These are phyloP conservation scores for Heterobasidion annosum DNA, from an alignment of 1,284 basidiomycete species.

Conservation along the genomic window DNA sequence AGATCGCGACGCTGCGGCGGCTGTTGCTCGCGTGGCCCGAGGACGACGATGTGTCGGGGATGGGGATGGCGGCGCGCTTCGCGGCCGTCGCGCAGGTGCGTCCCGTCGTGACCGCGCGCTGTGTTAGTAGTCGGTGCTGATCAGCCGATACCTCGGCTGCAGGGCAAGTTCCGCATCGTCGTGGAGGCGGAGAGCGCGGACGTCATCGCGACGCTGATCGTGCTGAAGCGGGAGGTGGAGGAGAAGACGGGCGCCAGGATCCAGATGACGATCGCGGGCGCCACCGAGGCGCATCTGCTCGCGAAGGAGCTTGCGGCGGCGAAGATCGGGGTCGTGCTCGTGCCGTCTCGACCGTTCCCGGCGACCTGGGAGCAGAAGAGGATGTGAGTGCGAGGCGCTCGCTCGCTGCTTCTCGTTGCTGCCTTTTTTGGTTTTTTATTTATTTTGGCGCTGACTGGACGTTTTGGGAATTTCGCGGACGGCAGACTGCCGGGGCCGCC, in stretches of 20 bases:
- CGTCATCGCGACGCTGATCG: constrained; percentile 35
- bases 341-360: constrained; percentile 39
- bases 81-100: constrained; percentile 30
- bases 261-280: constrained; percentile 24
- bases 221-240: constrained; percentile 29
- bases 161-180: constrained; percentile 43
- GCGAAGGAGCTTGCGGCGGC: constrained; percentile 45
- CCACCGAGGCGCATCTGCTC: constrained; percentile 32
- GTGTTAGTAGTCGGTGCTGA: background rate
- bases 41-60: constrained; percentile 15
- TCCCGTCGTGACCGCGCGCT: background rate
- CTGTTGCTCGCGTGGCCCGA: constrained; percentile 48
- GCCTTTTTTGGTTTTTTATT: constrained; percentile 15
- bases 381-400: constrained; percentile 21
- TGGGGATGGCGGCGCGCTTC: no score
- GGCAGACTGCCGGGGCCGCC: constrained; percentile 59
- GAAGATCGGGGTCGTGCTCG: constrained; percentile 68
- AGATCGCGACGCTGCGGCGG: constrained; percentile 54
- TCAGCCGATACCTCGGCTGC: constrained; percentile 3
- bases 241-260: constrained; percentile 10
- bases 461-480: background rate
- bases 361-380: constrained; percentile 41
- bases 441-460: background rate
- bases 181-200: constrained; percentile 40
- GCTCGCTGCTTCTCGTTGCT: no score